Evolutionary conservation across 495 filamentous ascomycete genomes (phyloP), one percentile per base, ranked within the genome.

Genomic region (Podospora pseudoanserina): DNA sequence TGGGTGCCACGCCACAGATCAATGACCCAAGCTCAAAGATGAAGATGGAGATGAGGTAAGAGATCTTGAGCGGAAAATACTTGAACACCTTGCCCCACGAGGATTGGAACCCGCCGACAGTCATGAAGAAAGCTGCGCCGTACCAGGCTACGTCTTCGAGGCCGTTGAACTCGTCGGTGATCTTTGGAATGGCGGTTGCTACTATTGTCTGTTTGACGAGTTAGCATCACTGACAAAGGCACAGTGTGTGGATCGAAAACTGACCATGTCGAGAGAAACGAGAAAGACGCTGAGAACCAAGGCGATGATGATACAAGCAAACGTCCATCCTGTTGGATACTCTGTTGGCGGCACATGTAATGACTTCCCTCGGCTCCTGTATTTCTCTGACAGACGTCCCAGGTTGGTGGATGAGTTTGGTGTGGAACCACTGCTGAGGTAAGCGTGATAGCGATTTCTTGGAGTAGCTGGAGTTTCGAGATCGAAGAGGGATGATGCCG

Each of bases 1-100:
- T 85, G 0, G 86, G 87, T 5, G 86, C 86, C 6, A 81, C 81
- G 65, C 80, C 87, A 64, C 87, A 88, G 49, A 88, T 72, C 3
- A 83, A 75, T 27, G 82, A 86, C 0, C 87, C 87, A 26, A 86
- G 32, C 67, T 86, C 83, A 70, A 86, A 87, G 34, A 86, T 68
- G 44, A 81, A 59, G 44, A 84, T 76, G 19, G 79, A 69, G n/a
- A 71, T 53, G 13, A 85, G 60, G 65, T 82, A 87, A 13, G 72
- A 69, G 13, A 56, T 23, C 71, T 86, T 86, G 2, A 86, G 69
- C 0, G 71, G 70, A 32, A 79, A 83, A 70, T 76, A 81, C 60
- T 79, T 80, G 67, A 74, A 81, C 6, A 77, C 60, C 54, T 78
- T 79, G 60, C 79, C 79, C 77, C 75, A 81, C 27, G 79, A 73